phyloP scores from a whole-genome alignment of 305 asterid species.

The Fraxinus paxiana region DNA sequence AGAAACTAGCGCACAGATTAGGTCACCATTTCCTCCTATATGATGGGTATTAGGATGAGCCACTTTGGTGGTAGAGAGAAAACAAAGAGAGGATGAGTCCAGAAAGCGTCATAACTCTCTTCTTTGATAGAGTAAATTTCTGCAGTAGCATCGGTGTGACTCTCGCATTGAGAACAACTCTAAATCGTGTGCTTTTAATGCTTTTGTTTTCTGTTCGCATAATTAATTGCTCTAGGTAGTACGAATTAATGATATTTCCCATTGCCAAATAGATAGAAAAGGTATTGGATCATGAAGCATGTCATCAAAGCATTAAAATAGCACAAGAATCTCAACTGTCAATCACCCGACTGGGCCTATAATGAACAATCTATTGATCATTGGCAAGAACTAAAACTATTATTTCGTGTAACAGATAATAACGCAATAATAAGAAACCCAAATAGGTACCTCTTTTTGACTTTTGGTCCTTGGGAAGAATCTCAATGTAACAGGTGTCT shows the following conservation, averaged over 20 bases:
- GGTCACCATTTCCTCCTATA: not conserved
- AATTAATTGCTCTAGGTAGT: not conserved
- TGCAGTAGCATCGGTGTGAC: not conserved
- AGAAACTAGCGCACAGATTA: not conserved
- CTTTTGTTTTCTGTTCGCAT: not conserved
- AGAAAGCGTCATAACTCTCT: not conserved
- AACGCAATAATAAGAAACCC: conserved; percentile 1
- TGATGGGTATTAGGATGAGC: not conserved
- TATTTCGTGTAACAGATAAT: not conserved
- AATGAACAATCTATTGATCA: not conserved
- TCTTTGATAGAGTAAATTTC: not conserved
- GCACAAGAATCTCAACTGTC: conserved; percentile 1
- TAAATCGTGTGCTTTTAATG: not conserved
- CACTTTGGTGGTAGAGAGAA: not conserved
- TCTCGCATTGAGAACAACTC: not conserved
- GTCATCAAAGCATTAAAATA: not conserved
- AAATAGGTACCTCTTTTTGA: conserved; percentile 54
- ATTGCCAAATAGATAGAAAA: not conserved
- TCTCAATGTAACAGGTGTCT: conserved; percentile 78
- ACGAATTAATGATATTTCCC: not conserved
- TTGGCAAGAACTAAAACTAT: not conserved
- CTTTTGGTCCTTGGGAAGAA: conserved; percentile 59
- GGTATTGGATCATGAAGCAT: not conserved
- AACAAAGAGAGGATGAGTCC: not conserved
- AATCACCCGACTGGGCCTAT: not conserved